These are phyloP conservation scores for Pleodorina starrii DNA, from an alignment of 139 green algal genomes.

Conservation along the genomic window DNA sequence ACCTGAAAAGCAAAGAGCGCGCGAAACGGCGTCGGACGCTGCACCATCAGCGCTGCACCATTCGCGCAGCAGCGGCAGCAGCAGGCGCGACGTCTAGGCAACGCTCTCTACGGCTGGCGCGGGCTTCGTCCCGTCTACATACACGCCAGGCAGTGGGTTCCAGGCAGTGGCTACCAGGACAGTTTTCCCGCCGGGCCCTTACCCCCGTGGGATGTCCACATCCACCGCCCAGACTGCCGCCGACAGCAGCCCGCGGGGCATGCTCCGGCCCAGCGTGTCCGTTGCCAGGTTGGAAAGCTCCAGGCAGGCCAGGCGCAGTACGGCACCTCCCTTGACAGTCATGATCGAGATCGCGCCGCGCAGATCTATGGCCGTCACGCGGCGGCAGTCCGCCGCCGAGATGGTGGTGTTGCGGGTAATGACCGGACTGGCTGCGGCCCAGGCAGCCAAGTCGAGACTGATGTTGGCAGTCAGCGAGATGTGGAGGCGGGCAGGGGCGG, in stretches of 20 bases:
- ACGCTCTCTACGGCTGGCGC: no score
- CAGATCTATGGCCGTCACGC: background rate
- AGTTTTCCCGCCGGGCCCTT: no score
- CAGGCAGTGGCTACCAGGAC: no score
- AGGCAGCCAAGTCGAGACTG: background rate
- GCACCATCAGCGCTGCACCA: no score
- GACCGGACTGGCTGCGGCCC: background rate
- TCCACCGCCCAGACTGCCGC: constrained; percentile 10
- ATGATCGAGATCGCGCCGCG: background rate
- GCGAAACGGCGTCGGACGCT: no score
- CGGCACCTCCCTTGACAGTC: background rate
- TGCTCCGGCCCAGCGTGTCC: background rate
- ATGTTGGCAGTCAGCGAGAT: constrained; percentile 15
- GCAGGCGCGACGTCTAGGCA: no score
- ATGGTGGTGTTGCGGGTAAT: background rate
- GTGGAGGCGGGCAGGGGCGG: background rate
- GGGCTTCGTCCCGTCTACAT: no score
- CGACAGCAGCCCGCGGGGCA: constrained; percentile 14
- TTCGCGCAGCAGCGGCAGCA: no score
- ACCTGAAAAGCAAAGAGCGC: background rate
- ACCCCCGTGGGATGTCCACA: background rate
- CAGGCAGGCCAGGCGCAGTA: constrained; percentile 19
- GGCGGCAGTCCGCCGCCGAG: background rate
- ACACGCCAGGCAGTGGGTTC: no score
- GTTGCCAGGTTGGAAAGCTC: constrained; percentile 36